Base-by-base conservation (phyloP, 352 stramenopile genomes). In the Phytophthora fragariaefolia region DNA sequence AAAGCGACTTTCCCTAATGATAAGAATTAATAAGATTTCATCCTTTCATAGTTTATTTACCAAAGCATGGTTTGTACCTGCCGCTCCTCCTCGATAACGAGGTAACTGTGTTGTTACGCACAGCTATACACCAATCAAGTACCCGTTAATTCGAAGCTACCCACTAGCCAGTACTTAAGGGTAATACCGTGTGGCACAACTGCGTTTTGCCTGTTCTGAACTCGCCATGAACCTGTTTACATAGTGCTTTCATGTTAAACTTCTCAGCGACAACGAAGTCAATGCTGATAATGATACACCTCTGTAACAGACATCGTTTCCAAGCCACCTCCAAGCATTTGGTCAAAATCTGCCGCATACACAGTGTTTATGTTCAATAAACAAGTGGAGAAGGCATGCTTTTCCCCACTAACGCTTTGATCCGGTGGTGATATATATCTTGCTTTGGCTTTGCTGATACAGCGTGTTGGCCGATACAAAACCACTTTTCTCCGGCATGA, bases 181-280 rank as follows among this genome's bases (percentile, higher is more conserved):
- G 20, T 1, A 38, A 27, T 83, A 92, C 85, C 36, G 95, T 98
- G 70, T 98, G 95, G 38, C 89, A 95, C 17, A 98, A 76, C 64
- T 98, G 95, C 1, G 95, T 98, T 71, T 98, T 98, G 20, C 95
- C 96, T 17, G 95, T 98, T 17, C 96, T 80, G 65, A 98, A 98
- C 64, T 98, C 95, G 17, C 95, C 92, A 53, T 95, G 93, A 56
- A 97, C 79, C 89, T 97, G 26, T 9, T 13, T 12, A 27, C 47
- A 58, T 36, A n/a, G 24, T 34, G 20, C n/a, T 4, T 18, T n/a
- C 34, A 42, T 40, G 52, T 34, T 8, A 45, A n/a, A 32, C 53
- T 48, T 28, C n/a, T n/a, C n/a, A n/a, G n/a, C n/a, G n/a, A n/a
- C 18, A 42, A 50, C 22, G 40, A 56, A 20, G 7, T 40, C 13